A percentile compares a stretch with the other conserved stretches of the same genome.
Conservation (phyloP, 2,329 filamentous ascomycete species). For the Aspergillus alliaceus region DNA sequence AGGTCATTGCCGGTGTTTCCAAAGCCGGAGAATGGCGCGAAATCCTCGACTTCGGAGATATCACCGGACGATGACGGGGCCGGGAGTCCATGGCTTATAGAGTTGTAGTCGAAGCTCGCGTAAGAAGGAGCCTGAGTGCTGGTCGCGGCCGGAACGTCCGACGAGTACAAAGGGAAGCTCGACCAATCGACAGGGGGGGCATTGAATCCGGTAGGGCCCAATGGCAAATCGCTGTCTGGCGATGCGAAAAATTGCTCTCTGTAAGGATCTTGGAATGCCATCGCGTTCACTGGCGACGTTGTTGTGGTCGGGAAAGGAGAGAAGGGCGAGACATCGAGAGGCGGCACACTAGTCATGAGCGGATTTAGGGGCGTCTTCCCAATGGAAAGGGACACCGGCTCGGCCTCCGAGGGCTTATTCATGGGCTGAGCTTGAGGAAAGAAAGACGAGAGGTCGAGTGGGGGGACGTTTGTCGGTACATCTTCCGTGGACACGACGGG, state of each 20-base stretch:
- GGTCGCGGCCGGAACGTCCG: slow-evolving; percentile 36
- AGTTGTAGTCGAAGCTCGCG: slow-evolving; percentile 47
- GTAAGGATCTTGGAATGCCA: slow-evolving; percentile 40
- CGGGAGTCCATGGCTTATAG: slow-evolving; percentile 38
- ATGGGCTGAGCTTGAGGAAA: slow-evolving; percentile 26
- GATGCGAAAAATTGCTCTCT: slow-evolving; percentile 44
- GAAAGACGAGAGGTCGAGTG: slow-evolving; percentile 34
- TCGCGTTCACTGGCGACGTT: slow-evolving; percentile 32
- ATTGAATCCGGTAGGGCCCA: slow-evolving; percentile 40
- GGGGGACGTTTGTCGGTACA: slow-evolving; percentile 21
- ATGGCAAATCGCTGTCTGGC: slow-evolving; percentile 42
- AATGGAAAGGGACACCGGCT: slow-evolving; percentile 28
- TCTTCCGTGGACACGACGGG: slow-evolving; percentile 29
- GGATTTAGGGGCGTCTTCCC: slow-evolving; percentile 33
- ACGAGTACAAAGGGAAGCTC: slow-evolving; percentile 44
- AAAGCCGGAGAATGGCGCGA: slow-evolving; percentile 33
- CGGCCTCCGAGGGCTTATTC: slow-evolving; percentile 24
- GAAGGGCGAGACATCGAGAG: slow-evolving; percentile 40
- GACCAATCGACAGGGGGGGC: slow-evolving; percentile 51
- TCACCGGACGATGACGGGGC: slow-evolving; percentile 51
- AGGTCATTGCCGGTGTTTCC: slow-evolving; percentile 30
- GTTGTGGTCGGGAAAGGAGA: slow-evolving; percentile 36
- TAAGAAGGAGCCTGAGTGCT: slow-evolving; percentile 49
- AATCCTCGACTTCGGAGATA: slow-evolving; percentile 50
- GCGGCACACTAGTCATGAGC: slow-evolving; percentile 36